Evolutionary conservation across 495 filamentous ascomycete species (phyloP).

Genomic region (Penicillium daleae): DNA sequence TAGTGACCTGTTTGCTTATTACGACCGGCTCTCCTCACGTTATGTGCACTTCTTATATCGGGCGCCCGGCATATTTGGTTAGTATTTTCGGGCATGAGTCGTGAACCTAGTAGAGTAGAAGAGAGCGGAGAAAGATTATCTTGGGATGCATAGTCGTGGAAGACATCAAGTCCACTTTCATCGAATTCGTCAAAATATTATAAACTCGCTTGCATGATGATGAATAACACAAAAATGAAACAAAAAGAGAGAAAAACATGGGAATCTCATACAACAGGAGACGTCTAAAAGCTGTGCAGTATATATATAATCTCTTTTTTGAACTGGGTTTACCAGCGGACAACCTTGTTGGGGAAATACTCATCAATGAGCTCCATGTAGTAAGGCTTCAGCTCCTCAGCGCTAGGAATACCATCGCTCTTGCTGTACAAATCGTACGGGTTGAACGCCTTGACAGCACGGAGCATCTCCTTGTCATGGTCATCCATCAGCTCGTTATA

Average conservation of each 20-base stretch:
- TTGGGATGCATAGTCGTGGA: neutral
- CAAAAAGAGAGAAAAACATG: constrained; percentile 10
- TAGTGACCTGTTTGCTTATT: neutral
- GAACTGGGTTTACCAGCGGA: constrained; percentile 67
- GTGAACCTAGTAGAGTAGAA: no score
- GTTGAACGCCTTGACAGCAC: constrained; percentile 83
- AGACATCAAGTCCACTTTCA: neutral
- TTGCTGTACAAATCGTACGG: constrained; percentile 93
- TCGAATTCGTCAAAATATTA: constrained; percentile 5
- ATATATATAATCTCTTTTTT: constrained; percentile 2
- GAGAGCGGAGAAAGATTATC: neutral
- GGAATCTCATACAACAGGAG: constrained; percentile 23
- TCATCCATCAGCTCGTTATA: constrained; percentile 82
- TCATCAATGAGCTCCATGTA: constrained; percentile 84
- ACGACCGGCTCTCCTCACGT: no score
- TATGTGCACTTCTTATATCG: no score
- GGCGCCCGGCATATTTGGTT: no score
- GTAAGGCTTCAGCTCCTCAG: constrained; percentile 73
- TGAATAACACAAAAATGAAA: constrained; percentile 1
- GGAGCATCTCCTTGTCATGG: constrained; percentile 75
- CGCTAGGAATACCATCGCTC: constrained; percentile 76
- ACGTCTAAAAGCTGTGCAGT: constrained; percentile 1
- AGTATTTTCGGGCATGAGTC: no score
- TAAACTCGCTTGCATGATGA: constrained; percentile 5
- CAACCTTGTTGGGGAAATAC: constrained; percentile 75